A percentile compares a stretch with the other conserved stretches of the same genome.
phyloP scores from a whole-genome alignment of 2,329 filamentous ascomycete species.

The Boeremia exigua region DNA sequence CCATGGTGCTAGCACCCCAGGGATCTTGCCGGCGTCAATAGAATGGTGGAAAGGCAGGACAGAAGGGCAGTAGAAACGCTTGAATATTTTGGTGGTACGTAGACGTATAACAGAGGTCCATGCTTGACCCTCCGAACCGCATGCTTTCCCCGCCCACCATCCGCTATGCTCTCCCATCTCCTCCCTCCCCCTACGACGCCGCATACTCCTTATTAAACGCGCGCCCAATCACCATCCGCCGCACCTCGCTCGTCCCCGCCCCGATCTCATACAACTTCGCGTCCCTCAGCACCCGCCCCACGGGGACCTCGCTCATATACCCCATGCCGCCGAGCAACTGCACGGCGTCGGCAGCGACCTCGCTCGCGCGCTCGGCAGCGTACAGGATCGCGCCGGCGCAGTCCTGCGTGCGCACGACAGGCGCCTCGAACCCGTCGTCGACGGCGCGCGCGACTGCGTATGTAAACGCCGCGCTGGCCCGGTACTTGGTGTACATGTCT shows the following conservation, averaged over 20 bases:
- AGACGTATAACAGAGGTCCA: no score
- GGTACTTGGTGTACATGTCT: slow-evolving; percentile 96
- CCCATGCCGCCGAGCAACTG: slow-evolving; percentile 95
- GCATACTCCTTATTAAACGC: slow-evolving; percentile 83
- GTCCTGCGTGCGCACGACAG: slow-evolving; percentile 78
- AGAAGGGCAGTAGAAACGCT: no score
- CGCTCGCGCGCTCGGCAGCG: slow-evolving; percentile 87
- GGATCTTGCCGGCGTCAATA: no score
- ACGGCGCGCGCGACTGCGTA: slow-evolving; percentile 80
- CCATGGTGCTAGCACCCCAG: no score
- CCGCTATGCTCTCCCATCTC: no score
- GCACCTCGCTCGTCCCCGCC: slow-evolving; percentile 91
- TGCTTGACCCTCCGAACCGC: no score
- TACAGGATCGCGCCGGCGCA: slow-evolving; percentile 94
- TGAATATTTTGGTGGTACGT: no score
- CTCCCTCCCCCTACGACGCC: no score
- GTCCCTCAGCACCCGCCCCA: slow-evolving; percentile 80
- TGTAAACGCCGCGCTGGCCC: slow-evolving; percentile 84
- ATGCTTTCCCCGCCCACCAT: no score
- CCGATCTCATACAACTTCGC: slow-evolving; percentile 93
- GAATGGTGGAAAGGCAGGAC: no score
- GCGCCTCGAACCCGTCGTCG: slow-evolving; percentile 63
- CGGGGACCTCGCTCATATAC: slow-evolving; percentile 94
- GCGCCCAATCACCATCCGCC: slow-evolving; percentile 91
- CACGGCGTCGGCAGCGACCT: slow-evolving; percentile 84